Evolutionary conservation across 352 stramenopile species (phyloP).

Genomic region (Phytopythium oedochilum): DNA sequence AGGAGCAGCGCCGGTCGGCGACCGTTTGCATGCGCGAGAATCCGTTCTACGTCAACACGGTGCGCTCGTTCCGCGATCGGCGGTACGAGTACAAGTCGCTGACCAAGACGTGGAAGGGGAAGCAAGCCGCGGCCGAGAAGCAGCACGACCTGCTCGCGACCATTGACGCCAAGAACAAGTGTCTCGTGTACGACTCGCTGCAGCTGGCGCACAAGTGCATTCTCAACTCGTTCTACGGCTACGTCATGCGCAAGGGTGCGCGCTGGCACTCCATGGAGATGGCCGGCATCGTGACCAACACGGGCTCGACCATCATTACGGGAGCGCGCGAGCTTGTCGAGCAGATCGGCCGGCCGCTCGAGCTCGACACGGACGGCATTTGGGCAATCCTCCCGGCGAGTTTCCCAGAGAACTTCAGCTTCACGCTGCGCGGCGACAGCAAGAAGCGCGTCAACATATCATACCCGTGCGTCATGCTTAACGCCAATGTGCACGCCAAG

Average conservation of each 20-base stretch:
- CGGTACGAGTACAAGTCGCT: conserved; percentile 99
- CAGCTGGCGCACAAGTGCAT: conserved; percentile 99
- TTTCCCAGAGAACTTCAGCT: too few relatives aligned
- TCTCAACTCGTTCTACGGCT: conserved; percentile 99
- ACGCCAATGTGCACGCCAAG: too few relatives aligned
- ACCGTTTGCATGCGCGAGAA: conserved; percentile 99
- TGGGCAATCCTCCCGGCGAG: too few relatives aligned
- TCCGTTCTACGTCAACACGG: conserved; percentile 99
- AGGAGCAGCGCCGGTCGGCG: conserved; percentile 91
- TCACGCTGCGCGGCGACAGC: too few relatives aligned
- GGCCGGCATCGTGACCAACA: conserved; percentile 99
- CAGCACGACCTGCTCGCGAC: conserved; percentile 83
- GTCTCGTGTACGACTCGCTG: conserved; percentile 96
- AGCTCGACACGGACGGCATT: too few relatives aligned
- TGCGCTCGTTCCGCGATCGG: conserved; percentile 98
- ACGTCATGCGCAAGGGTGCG: conserved; percentile 99
- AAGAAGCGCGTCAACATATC: too few relatives aligned
- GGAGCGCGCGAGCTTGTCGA: too few relatives aligned
- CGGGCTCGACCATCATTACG: too few relatives aligned
- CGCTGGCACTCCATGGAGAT: conserved; percentile 99
- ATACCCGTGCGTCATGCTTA: too few relatives aligned
- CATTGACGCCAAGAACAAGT: conserved; percentile 85
- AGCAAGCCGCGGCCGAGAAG: conserved; percentile 70
- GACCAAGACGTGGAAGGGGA: conserved; percentile 94
- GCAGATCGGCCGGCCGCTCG: too few relatives aligned